A percentile compares a stretch with the other conserved stretches of the same genome.
Conservation (phyloP, 1,139 yeast genomes). For the Zygosaccharomyces sapae region DNA sequence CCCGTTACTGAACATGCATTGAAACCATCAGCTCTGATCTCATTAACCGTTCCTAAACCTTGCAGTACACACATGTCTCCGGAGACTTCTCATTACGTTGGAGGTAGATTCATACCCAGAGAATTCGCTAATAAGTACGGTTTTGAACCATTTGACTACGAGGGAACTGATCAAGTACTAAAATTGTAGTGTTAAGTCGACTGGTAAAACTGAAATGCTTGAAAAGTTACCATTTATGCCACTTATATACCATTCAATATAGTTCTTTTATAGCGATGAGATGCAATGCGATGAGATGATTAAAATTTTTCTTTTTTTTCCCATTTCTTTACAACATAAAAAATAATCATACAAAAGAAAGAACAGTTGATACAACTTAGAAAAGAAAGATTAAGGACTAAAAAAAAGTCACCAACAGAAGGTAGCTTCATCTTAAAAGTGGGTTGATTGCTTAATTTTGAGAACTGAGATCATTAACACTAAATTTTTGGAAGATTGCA, state of each 20-base stretch:
- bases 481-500: background rate
- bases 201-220: too few species aligned
- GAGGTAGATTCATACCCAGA: conserved; percentile 77
- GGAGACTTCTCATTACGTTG: conserved; percentile 60
- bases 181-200: conserved; percentile 19
- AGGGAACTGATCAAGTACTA: conserved; percentile 49
- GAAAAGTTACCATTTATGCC: background rate
- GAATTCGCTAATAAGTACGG: conserved; percentile 68
- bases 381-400: background rate
- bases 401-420: background rate
- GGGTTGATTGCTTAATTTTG: background rate
- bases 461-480: background rate
- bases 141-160: conserved; percentile 56
- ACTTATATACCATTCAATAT: background rate
- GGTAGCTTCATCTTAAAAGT: background rate
- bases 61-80: conserved; percentile 53
- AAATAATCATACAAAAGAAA: background rate
- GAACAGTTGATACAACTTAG: conserved; percentile 1
- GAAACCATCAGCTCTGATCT: conserved; percentile 64
- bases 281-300: background rate
- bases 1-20: conserved; percentile 49
- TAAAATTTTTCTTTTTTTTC: background rate
- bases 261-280: background rate
- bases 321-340: background rate
- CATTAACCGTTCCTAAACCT: conserved; percentile 92